phyloP scores from a whole-genome alignment of 352 stramenopile genomes.

The Globisporangium takayamanum region DNA sequence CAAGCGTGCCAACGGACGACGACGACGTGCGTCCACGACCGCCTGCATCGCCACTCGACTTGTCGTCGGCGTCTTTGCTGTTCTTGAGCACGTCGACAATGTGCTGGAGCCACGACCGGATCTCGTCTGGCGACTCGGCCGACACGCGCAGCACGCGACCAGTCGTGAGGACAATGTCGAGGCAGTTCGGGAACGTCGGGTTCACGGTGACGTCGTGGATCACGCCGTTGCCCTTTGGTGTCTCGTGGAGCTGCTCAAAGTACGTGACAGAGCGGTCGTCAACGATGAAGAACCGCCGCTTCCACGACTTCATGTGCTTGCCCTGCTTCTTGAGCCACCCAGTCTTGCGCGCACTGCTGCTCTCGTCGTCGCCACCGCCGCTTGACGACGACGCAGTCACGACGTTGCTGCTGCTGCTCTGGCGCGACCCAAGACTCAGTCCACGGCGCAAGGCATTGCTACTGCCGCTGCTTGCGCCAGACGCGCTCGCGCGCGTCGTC shows the following conservation, averaged over 20 bases:
- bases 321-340: slow-evolving; percentile 82
- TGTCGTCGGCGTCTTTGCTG: slow-evolving; percentile 10
- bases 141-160: slow-evolving; percentile 60
- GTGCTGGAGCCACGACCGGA: slow-evolving; percentile 50
- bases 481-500: background rate
- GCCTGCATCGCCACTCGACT: background rate
- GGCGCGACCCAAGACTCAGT: slow-evolving; percentile 1
- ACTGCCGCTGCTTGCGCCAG: background rate
- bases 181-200: slow-evolving; percentile 45
- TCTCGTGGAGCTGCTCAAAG: slow-evolving; percentile 51
- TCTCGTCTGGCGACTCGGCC: slow-evolving; percentile 55
- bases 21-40: background rate
- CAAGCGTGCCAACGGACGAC: background rate
- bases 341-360: slow-evolving; percentile 27
- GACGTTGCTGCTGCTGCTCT: background rate
- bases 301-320: slow-evolving; percentile 58
- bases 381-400: background rate
- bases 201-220: slow-evolving; percentile 42
- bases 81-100: slow-evolving; percentile 23
- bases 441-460: slow-evolving; percentile 4
- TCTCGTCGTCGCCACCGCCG: slow-evolving; percentile 1
- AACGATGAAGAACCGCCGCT: slow-evolving; percentile 72
- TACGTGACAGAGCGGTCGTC: slow-evolving; percentile 50
- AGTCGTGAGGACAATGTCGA: slow-evolving; percentile 56
- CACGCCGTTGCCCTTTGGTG: slow-evolving; percentile 45